Base-by-base conservation (phyloP, 176 grass and related monocot species). In the Ensete ventricosum region DNA sequence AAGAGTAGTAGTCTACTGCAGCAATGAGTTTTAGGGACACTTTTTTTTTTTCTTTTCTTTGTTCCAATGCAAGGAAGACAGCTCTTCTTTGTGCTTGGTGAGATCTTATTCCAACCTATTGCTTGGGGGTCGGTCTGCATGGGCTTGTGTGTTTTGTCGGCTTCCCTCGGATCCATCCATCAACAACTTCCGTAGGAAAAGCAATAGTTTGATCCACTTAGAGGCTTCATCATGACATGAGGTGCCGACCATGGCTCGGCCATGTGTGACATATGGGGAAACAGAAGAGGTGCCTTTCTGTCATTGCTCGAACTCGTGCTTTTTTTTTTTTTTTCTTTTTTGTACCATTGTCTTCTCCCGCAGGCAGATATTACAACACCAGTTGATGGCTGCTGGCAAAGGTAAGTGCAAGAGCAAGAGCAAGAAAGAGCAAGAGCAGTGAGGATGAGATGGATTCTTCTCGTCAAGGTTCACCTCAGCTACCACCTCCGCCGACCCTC, bases 21-120 rank as follows among this genome's bases (percentile, higher is more conserved):
- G 14, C 57, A 8, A 60, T 23, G 2, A 8, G 8, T 8, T 0
- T 19, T 19, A 22, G 58, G 58, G n/a, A 62, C 19, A 14, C 29
- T 34, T 43, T 20, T 8, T n/a, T 29, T 11, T 65, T 65, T 65
- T 26, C 0, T 1, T 25, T 25, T 23, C 24, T 65, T 25, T 65
- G 63, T 26, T 65, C 63, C 63, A 24, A 65, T 65, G 63, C 63
- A 26, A 22, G 63, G 63, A 26, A 65, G 26, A 23, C 63, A 65
- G 63, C 63, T 65, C 63, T 65, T 65, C 63, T 65, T 65, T 65
- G 63, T 65, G 63, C 63, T 65, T 65, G 63, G 63, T 65, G 63
- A 21, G 63, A 65, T 65, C 63, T 65, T 65, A 65, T 65, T 65
- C 63, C 63, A 65, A 21, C 24, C 63, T 65, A 65, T 29, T 29